Evolutionary conservation across 2,329 filamentous ascomycete genomes (phyloP).

Genomic region (Apiospora hydei): DNA sequence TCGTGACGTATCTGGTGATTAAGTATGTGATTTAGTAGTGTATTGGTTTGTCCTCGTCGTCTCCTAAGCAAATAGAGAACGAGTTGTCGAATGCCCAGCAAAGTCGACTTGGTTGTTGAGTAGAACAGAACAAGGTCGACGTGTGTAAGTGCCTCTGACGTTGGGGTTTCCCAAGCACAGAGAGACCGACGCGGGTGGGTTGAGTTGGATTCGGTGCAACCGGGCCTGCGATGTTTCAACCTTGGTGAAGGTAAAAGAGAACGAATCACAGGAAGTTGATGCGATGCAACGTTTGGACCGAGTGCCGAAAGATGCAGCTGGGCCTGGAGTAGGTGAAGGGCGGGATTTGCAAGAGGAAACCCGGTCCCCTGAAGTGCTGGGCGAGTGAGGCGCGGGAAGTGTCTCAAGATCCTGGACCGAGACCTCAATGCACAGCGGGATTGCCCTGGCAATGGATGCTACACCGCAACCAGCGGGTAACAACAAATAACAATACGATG

Average conservation of each 20-base stretch:
- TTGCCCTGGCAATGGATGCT: constrained; percentile 19
- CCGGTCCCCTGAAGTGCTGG: background rate
- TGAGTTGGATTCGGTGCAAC: constrained; percentile 10
- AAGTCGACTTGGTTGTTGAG: constrained; percentile 4
- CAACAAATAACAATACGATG: background rate
- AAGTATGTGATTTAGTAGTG: constrained; percentile 8
- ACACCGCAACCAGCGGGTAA: constrained; percentile 3
- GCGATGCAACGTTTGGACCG: constrained; percentile 12
- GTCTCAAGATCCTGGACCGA: constrained; percentile 21
- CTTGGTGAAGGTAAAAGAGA: background rate
- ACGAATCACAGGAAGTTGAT: background rate
- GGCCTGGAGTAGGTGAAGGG: background rate
- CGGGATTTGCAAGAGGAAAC: constrained; percentile 4
- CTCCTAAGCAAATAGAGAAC: background rate
- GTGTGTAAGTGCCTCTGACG: background rate
- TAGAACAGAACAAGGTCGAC: constrained; percentile 6
- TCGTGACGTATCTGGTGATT: background rate
- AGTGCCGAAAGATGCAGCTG: constrained; percentile 17
- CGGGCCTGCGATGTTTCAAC: constrained; percentile 8
- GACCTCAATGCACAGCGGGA: constrained; percentile 11
- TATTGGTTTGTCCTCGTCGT: background rate
- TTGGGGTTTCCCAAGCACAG: background rate
- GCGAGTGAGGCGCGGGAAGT: constrained; percentile 17
- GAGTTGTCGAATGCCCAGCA: constrained; percentile 9
- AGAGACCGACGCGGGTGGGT: constrained; percentile 8